Percentiles rank a stretch among this genome's conserved stretches.
phyloP scores from a whole-genome alignment of 345 rosid species.

The Gynandropsis gynandra region DNA sequence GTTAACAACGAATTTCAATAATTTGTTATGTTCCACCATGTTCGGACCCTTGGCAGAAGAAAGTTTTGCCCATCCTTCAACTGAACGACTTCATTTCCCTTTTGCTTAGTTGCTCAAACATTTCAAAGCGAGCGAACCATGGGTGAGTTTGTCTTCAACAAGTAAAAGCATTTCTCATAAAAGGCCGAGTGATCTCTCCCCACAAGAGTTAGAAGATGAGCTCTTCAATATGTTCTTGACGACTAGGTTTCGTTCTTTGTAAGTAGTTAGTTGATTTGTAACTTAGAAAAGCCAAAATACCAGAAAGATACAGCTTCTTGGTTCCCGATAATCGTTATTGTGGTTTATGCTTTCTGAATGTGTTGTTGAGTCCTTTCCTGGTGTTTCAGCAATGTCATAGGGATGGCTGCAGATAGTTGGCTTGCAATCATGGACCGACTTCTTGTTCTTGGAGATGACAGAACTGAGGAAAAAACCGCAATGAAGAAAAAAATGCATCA shows the following conservation, averaged over 20 bases:
- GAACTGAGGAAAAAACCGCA: conserved; percentile 28
- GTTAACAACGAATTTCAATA: conserved; percentile 4
- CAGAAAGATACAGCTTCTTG: no score
- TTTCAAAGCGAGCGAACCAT: conserved; percentile 46
- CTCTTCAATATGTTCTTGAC: conserved; percentile 48
- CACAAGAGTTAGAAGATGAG: conserved; percentile 46
- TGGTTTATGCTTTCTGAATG: background rate
- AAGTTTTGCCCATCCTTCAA: background rate
- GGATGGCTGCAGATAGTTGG: conserved; percentile 73
- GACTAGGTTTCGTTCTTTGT: conserved; percentile 57
- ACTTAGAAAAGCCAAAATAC: background rate
- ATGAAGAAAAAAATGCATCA: conserved; percentile 34
- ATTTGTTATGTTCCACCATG: conserved; percentile 38
- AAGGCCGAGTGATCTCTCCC: conserved; percentile 39
- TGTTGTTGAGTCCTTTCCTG: conserved; percentile 6
- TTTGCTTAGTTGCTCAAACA: conserved; percentile 48
- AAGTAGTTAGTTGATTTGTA: conserved; percentile 7
- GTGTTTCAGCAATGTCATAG: conserved; percentile 42
- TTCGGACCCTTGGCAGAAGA: no score
- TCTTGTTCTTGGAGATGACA: conserved; percentile 37
- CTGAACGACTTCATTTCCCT: conserved; percentile 10
- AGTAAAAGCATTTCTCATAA: conserved; percentile 2
- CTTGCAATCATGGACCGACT: conserved; percentile 61
- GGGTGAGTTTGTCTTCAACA: conserved; percentile 37
- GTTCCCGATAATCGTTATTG: background rate